These are phyloP conservation scores for Athelia sp. DNA, from an alignment of 1,284 basidiomycete species.

Conservation along the genomic window DNA sequence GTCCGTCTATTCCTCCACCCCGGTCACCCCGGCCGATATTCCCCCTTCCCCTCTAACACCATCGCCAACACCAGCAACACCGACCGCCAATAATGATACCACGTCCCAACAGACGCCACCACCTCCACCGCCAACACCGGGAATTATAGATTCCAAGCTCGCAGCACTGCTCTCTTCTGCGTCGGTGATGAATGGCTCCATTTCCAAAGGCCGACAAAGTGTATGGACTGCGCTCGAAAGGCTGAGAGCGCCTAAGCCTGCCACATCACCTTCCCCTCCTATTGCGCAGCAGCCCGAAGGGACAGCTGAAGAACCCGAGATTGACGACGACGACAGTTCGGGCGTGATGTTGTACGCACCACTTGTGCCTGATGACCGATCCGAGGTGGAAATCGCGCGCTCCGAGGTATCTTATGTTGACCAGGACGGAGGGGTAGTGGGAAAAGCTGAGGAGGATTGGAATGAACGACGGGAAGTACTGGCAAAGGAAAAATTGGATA, in stretches of 20 bases:
- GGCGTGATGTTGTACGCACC: conserved; percentile 72
- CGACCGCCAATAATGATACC: conserved; percentile 4
- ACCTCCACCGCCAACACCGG: conserved; percentile 23
- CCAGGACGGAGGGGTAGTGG: conserved; percentile 31
- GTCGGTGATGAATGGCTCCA: conserved; percentile 49
- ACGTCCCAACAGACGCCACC: conserved; percentile 20
- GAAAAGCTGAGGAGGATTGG: too few relatives aligned
- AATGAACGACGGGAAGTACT: conserved; percentile 17
- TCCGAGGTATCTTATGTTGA: conserved; percentile 51
- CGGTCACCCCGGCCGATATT: conserved; percentile 14
- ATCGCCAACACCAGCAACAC: conserved; percentile 13
- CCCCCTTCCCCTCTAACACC: conserved; percentile 11
- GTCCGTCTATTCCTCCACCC: conserved; percentile 20
- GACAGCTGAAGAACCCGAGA: conserved; percentile 9
- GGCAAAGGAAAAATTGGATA: conserved; percentile 7
- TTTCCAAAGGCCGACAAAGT: conserved; percentile 39
- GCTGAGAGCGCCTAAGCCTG: conserved; percentile 29
- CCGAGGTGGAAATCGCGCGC: conserved; percentile 61
- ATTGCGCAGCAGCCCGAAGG: not conserved
- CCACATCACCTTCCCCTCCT: not conserved
- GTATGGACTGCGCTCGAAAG: conserved; percentile 57
- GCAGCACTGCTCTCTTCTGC: conserved; percentile 48
- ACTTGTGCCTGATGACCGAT: conserved; percentile 52
- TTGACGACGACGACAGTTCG: conserved; percentile 34
- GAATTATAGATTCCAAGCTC: conserved; percentile 34